Evolutionary conservation across 371 early-diverging fungal genomes (phyloP), one percentile per base, ranked within the genome.

Genomic region (Smittium mucronatum): DNA sequence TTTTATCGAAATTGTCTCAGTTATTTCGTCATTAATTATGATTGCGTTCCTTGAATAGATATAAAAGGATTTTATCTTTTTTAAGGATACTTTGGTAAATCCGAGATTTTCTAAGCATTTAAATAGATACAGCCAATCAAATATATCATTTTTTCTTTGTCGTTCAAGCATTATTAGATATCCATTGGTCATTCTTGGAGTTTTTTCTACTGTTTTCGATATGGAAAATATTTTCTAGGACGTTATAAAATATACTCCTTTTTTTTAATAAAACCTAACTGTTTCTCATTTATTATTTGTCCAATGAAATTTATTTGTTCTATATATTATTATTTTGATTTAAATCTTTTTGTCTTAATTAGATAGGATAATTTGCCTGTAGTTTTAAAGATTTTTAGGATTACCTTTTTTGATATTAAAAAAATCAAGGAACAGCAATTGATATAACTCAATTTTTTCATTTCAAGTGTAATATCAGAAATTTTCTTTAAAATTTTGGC

Each of bases 21-120:
- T 65, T 25, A 65, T 26, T 65, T 36, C 65, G 1, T 34, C 65
- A 65, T 65, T 65, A n/a, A 65, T 65, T 36, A 32, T 65, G n/a
- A 65, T 33, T 65, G 34, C 17, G 5, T 26, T 65, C 8, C 34
- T 28, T n/a, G 65, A n/a, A 11, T 34, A 26, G 34, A n/a, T 5
- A 65, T 65, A 65, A 5, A 65, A n/a, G 34, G 2, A n/a, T 33
- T 33, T 65, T 5, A 65, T n/a, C n/a, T n/a, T 34, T 2, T n/a
- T 65, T 5, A 33, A 32, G 65, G 34, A 65, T n/a, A n/a, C 5
- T 32, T 32, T 65, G n/a, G 31, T 36, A n/a, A 65, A 31, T 2
- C 29, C 65, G n/a, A 65, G n/a, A 34, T 65, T 65, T 34, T n/a
- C 34, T n/a, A 65, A 34, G 34, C 34, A 47, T 47, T 47, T 47